A percentile compares a stretch with the other conserved stretches of the same genome.
phyloP scores from a whole-genome alignment of 78 protist genomes.

The Monocercomonoides exilis region DNA sequence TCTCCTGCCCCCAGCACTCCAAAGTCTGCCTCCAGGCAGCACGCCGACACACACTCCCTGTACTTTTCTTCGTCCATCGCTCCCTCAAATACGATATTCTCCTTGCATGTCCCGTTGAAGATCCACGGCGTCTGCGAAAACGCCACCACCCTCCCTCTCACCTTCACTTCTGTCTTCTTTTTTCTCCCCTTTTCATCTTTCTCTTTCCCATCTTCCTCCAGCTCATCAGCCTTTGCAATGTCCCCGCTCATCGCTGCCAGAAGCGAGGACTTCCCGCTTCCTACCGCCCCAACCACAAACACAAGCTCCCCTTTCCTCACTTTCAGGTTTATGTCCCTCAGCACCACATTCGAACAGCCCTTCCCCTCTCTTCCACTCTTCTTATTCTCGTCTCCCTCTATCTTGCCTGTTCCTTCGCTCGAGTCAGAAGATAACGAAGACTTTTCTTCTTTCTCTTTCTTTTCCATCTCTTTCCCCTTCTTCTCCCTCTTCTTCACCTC shows the following conservation, averaged over 20 bases:
- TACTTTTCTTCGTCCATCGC: conserved; percentile 32
- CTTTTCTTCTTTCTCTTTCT: too few relatives aligned
- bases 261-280: conserved; percentile 73
- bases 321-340: neutral
- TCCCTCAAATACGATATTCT: conserved; percentile 82
- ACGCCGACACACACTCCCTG: conserved; percentile 12
- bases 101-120: conserved; percentile 67
- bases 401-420: too few relatives aligned
- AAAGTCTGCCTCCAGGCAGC: conserved; percentile 63
- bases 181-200: too few relatives aligned
- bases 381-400: too few relatives aligned
- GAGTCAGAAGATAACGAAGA: too few relatives aligned
- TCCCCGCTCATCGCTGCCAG: conserved; percentile 59
- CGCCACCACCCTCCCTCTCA: conserved; percentile 59
- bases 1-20: conserved; percentile 39
- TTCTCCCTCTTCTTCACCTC: too few relatives aligned
- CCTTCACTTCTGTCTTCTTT: conserved; percentile 26
- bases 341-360: too few relatives aligned
- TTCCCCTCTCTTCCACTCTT: too few relatives aligned
- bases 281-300: conserved; percentile 69
- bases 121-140: conserved; percentile 86
- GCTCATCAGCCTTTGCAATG: too few relatives aligned
- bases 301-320: conserved; percentile 21
- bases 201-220: too few relatives aligned
- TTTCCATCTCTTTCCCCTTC: too few relatives aligned